Percentiles rank a stretch among this genome's conserved stretches.
These are phyloP conservation scores for Sporobolomyces roseus DNA, from an alignment of 768 basidiomycete genomes.

Conservation along the genomic window DNA sequence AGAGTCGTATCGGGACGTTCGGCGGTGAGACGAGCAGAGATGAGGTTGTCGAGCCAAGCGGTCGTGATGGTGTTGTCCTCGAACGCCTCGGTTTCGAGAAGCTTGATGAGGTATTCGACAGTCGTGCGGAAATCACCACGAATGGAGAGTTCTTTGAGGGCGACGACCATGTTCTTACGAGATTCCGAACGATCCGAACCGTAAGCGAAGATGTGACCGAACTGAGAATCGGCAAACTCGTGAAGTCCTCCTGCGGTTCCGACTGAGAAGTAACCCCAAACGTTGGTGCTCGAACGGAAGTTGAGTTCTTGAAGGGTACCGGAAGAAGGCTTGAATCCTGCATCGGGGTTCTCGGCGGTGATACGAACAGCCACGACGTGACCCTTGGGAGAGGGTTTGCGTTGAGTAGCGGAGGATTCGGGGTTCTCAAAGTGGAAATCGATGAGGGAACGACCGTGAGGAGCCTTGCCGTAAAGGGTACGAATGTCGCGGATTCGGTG, in stretches of 20 bases:
- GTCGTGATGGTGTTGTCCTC: slow-evolving; percentile 97
- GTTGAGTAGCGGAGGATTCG: slow-evolving; percentile 78
- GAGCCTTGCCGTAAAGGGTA: slow-evolving; percentile 88
- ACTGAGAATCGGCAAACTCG: slow-evolving; percentile 98
- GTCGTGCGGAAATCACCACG: slow-evolving; percentile 98
- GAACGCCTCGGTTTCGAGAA: slow-evolving; percentile 91
- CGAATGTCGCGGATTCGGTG: slow-evolving; percentile 95
- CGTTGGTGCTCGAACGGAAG: slow-evolving; percentile 97
- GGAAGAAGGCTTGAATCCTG: slow-evolving; percentile 92
- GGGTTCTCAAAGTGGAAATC: slow-evolving; percentile 95
- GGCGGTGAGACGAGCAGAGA: slow-evolving; percentile 93
- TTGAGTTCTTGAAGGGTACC: slow-evolving; percentile 97
- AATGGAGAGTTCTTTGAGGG: slow-evolving; percentile 94
- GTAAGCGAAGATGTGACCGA: slow-evolving; percentile 96
- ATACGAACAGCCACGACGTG: slow-evolving; percentile 99
- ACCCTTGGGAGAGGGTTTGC: slow-evolving; percentile 93
- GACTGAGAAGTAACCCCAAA: slow-evolving; percentile 99
- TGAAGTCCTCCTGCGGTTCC: slow-evolving; percentile 91
- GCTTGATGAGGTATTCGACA: slow-evolving; percentile 97
- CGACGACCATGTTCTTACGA: slow-evolving; percentile 99
- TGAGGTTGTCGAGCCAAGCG: slow-evolving; percentile 95
- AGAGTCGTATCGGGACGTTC: slow-evolving; percentile 89
- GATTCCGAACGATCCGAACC: slow-evolving; percentile 92
- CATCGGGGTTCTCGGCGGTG: slow-evolving; percentile 98
- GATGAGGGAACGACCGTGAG: slow-evolving; percentile 81